phyloP scores from a whole-genome alignment of 768 basidiomycete genomes.

The Auricularia sp. region DNA sequence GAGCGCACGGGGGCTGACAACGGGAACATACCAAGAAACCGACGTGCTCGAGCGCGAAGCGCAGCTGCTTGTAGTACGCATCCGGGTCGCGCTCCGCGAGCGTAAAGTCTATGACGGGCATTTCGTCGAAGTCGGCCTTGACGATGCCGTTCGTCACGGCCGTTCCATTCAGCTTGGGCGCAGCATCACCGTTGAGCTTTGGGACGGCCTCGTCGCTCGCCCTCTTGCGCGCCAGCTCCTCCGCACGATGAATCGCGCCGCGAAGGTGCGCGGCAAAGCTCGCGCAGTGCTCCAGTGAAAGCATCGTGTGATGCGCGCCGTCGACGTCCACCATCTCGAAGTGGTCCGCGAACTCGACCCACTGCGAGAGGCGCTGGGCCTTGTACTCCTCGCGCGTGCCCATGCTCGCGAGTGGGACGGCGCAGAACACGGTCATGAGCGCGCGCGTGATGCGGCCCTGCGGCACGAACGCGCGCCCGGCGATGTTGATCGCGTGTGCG shows the following conservation, averaged over 20 bases:
- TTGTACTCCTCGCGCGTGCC: slow-evolving; percentile 24
- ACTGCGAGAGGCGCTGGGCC: slow-evolving; percentile 15
- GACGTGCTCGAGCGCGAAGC: slow-evolving; percentile 21
- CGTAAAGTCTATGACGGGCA: neutral
- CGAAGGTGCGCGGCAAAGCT: slow-evolving; percentile 15
- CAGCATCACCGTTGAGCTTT: neutral
- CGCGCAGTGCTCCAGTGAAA: slow-evolving; percentile 14
- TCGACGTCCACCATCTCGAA: slow-evolving; percentile 24
- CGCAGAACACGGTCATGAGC: slow-evolving; percentile 22
- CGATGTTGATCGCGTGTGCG: slow-evolving; percentile 18
- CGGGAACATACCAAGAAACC: slow-evolving; percentile 13
- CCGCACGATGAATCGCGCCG: slow-evolving; percentile 7
- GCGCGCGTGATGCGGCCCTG: slow-evolving; percentile 16
- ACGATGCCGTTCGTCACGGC: neutral
- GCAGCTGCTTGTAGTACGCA: neutral
- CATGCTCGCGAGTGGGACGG: slow-evolving; percentile 22
- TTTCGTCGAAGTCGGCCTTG: neutral
- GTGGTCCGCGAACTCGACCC: slow-evolving; percentile 17
- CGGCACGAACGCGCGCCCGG: slow-evolving; percentile 20
- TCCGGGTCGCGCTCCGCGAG: neutral
- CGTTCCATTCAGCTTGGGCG: neutral
- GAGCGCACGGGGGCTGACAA: neutral
- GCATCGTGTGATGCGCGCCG: slow-evolving; percentile 27
- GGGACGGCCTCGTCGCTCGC: neutral
- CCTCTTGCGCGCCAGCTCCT: neutral